A percentile compares a stretch with the other conserved stretches of the same genome.
These are phyloP conservation scores for Zymoseptoria pseudotritici DNA, from an alignment of 2,329 filamentous ascomycete genomes.

Conservation along the genomic window DNA sequence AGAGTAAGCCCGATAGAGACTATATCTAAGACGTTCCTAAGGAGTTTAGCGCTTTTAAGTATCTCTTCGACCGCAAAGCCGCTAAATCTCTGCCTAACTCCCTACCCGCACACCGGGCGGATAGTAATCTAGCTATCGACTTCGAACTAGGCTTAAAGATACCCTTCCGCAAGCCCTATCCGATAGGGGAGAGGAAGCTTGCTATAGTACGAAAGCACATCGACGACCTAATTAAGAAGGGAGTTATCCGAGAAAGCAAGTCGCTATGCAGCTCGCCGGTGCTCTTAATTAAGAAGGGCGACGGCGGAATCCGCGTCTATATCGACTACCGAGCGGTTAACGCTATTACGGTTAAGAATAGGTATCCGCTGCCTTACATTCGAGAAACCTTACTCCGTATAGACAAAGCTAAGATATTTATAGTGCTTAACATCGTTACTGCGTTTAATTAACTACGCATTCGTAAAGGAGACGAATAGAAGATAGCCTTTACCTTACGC, in stretches of 20 bases:
- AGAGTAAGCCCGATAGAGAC: neutral
- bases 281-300: neutral
- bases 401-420: constrained; percentile 14
- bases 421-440: constrained; percentile 19
- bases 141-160: neutral
- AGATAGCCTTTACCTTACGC: constrained; percentile 13
- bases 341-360: constrained; percentile 24
- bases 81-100: neutral
- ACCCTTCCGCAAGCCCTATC: neutral
- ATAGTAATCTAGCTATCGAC: neutral
- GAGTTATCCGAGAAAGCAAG: neutral
- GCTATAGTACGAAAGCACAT: neutral
- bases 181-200: neutral
- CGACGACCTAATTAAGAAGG: neutral
- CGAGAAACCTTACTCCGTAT: constrained; percentile 17
- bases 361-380: constrained; percentile 22
- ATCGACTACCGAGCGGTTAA: constrained; percentile 24
- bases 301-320: neutral
- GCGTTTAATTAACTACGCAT: constrained; percentile 23
- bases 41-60: neutral
- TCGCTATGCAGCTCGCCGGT: neutral
- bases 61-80: neutral
- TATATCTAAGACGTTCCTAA: neutral
- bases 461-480: constrained; percentile 14
- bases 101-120: neutral